These are phyloP conservation scores for Salvia splendens DNA, from an alignment of 257 asterid genomes.

Conservation along the genomic window DNA sequence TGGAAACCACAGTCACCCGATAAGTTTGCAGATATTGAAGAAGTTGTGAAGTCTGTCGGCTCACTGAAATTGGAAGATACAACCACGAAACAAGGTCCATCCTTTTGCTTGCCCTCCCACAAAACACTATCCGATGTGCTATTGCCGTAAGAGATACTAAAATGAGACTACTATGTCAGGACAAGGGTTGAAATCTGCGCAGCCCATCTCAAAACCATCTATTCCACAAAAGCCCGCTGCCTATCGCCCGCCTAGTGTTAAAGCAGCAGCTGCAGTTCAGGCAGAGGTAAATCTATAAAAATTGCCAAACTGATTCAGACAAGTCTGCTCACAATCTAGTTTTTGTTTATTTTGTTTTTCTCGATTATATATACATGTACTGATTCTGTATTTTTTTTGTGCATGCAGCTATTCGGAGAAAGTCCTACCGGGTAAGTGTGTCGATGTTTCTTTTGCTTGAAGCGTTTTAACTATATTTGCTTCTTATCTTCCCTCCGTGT, in stretches of 20 bases:
- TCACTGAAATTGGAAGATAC: conserved; percentile 67
- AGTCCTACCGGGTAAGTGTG: conserved; percentile 69
- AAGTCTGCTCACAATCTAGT: neutral
- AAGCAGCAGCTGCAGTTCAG: conserved; percentile 83
- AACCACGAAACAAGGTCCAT: conserved; percentile 55
- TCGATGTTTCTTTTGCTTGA: neutral
- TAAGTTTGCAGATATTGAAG: conserved; percentile 67
- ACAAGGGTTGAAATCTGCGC: conserved; percentile 62
- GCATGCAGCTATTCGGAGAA: conserved; percentile 66
- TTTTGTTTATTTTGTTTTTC: neutral
- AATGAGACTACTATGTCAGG: conserved; percentile 46
- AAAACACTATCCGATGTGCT: conserved; percentile 16
- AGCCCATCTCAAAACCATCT: conserved; percentile 51
- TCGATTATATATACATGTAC: conserved; percentile 15
- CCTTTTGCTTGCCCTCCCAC: conserved; percentile 19
- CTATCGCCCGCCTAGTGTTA: conserved; percentile 95
- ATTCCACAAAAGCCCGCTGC: conserved; percentile 87
- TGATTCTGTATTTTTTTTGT: conserved; percentile 27
- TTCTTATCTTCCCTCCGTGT: conserved; percentile 19
- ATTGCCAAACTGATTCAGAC: neutral
- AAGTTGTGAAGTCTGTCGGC: conserved; percentile 57
- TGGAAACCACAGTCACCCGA: conserved; percentile 91
- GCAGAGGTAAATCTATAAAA: conserved; percentile 63
- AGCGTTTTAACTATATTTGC: conserved; percentile 7
- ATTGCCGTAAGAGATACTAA: conserved; percentile 12